Conservation (phyloP, 305 asterid genomes). For the Fraxinus sp. region DNA sequence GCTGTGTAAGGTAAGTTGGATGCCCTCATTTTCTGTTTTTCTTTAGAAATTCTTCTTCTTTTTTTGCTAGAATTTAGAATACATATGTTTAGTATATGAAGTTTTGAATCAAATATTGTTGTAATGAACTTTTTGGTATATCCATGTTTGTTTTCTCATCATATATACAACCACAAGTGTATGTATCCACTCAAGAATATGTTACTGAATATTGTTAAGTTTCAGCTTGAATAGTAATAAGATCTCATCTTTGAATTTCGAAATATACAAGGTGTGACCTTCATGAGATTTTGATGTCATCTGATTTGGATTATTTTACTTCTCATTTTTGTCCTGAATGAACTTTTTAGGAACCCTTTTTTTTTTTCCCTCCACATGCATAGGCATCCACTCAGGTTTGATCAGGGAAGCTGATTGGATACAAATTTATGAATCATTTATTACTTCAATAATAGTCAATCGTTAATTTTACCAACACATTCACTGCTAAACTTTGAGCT, state of each 20-base stretch:
- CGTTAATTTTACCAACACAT: not conserved
- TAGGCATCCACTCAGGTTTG: not conserved
- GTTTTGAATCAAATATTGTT: not conserved
- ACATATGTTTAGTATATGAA: not conserved
- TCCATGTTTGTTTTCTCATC: not conserved
- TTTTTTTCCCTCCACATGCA: not conserved
- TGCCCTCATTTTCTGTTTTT: slow-evolving; percentile 10
- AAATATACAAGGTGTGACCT: not conserved
- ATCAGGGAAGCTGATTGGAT: not conserved
- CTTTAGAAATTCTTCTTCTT: not conserved
- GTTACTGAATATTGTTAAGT: not conserved
- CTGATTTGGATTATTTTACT: not conserved
- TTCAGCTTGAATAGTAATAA: not conserved
- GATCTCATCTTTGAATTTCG: not conserved
- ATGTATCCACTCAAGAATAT: not conserved
- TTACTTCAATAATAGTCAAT: not conserved
- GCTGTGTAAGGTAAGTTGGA: slow-evolving; percentile 48
- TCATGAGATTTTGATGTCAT: not conserved
- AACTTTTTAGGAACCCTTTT: not conserved
- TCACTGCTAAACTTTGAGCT: not conserved
- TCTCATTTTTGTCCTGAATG: not conserved
- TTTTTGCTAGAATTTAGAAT: not conserved
- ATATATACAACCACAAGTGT: not conserved
- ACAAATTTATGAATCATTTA: not conserved
- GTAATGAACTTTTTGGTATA: not conserved